Base-by-base conservation (phyloP, 495 filamentous ascomycete species). In the Neurospora sp. region DNA sequence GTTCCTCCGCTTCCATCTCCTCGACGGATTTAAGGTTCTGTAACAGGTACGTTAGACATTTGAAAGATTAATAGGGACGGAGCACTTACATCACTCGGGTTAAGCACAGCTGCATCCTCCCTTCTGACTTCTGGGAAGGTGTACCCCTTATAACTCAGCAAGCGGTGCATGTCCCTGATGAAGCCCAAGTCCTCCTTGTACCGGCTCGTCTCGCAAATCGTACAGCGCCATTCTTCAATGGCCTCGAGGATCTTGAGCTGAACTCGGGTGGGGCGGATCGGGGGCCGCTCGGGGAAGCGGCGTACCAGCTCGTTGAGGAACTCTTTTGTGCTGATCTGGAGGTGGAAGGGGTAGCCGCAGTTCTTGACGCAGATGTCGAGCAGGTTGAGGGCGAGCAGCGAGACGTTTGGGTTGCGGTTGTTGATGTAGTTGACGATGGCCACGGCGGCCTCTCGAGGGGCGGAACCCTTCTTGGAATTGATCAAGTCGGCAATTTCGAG, bases 331-430 rank as follows among this genome's bases (percentile, higher is more conserved):
- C 91, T 93, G 81, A 99, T 98, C 83, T 99, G 96, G 46, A 99
- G 90, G 74, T 99, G 96, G 82, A 99, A 99, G 20, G 96, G 94
- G 83, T 99, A 99, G 77, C 96, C 96, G 89, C 96, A 99, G 82
- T 99, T 99, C 84, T 99, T 99, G 81, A 98, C 96, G 81, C 94
- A 98, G 69, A 98, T 98, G 79, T 99, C 96, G 78, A 99, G 91
- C 70, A 99, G 90, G 88, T 91, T 84, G 79, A 99, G 87, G 71
- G 96, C 96, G 53, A 98, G 87, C 77, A 98, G 84, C 69, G 94
- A 90, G 73, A 99, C 92, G 84, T 98, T 99, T 69, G 93, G 91
- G 80, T 98, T 98, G 80, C 96, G 92, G 80, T 95, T 91, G 83
- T 98, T 98, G 87, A 98, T 90, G 75, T 94, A 92, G 81, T 92